Conservation (phyloP, 768 basidiomycete species). For the Phlebiopsis gigantea region DNA sequence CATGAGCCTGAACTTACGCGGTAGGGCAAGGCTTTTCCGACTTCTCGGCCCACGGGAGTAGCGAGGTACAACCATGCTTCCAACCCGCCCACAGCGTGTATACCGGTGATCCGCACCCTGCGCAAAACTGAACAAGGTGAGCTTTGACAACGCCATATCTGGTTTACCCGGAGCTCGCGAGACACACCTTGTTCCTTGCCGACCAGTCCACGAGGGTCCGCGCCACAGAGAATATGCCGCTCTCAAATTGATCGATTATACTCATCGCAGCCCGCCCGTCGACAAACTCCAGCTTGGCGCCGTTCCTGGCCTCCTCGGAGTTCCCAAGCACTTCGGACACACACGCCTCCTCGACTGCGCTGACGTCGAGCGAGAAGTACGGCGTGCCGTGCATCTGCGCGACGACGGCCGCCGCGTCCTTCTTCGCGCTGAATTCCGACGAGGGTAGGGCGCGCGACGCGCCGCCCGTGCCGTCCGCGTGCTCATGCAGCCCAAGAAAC, state of each 20-base stretch:
- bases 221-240: conserved; percentile 70
- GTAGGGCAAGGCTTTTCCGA: conserved; percentile 62
- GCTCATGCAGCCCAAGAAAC: conserved; percentile 76
- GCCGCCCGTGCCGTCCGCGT: conserved; percentile 22
- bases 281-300: conserved; percentile 41
- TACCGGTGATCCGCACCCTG: conserved; percentile 73
- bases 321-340: conserved; percentile 29
- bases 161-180: no score
- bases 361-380: conserved; percentile 77
- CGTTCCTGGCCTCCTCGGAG: neutral
- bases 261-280: conserved; percentile 57
- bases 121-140: conserved; percentile 71
- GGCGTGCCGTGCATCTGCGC: conserved; percentile 66
- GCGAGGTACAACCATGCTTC: conserved; percentile 76
- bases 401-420: conserved; percentile 39
- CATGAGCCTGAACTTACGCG: conserved; percentile 41
- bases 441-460: conserved; percentile 49
- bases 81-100: conserved; percentile 92
- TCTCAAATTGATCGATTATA: conserved; percentile 53
- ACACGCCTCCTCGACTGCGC: conserved; percentile 33
- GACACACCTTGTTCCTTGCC: conserved; percentile 64
- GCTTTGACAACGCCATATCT: neutral
- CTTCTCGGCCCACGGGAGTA: conserved; percentile 74
- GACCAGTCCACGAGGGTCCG: conserved; percentile 91
- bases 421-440: conserved; percentile 42